Evolutionary conservation across 2,329 filamentous ascomycete species (phyloP).

Genomic region (Apiospora marii): DNA sequence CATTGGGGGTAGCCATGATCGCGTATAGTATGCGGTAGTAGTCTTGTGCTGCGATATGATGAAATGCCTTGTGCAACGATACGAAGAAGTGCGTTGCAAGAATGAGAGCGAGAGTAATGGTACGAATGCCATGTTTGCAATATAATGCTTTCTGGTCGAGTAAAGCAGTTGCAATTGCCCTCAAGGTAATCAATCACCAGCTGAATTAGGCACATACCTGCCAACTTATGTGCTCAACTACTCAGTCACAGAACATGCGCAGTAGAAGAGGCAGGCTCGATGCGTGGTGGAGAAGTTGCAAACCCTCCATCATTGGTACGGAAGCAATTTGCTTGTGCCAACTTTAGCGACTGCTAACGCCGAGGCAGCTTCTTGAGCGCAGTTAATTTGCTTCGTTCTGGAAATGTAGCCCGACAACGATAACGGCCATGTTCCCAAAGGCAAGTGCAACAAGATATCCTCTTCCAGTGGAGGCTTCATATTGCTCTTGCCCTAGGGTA

Average conservation of each 20-base stretch:
- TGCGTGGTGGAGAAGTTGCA: not conserved
- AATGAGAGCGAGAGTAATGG: no score
- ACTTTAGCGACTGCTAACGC: not conserved
- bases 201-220: no score
- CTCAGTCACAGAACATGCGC: not conserved
- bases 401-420: not conserved
- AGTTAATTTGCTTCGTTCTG: not conserved
- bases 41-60: no score
- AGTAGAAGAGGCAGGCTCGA: not conserved
- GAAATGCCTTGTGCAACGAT: no score
- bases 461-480: not conserved
- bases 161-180: no score
- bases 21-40: not conserved
- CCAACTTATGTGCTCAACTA: no score
- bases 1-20: not conserved
- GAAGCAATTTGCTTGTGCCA: not conserved
- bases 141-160: no score
- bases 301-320: not conserved
- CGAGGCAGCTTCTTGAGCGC: not conserved
- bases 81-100: no score
- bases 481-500: not conserved
- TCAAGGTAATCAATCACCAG: no score
- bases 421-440: not conserved
- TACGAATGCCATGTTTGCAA: no score
- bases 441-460: not conserved